Evolutionary conservation across 2,329 filamentous ascomycete species (phyloP), one percentile per base, ranked within the genome.

Genomic region (Verticillium klebahnii): DNA sequence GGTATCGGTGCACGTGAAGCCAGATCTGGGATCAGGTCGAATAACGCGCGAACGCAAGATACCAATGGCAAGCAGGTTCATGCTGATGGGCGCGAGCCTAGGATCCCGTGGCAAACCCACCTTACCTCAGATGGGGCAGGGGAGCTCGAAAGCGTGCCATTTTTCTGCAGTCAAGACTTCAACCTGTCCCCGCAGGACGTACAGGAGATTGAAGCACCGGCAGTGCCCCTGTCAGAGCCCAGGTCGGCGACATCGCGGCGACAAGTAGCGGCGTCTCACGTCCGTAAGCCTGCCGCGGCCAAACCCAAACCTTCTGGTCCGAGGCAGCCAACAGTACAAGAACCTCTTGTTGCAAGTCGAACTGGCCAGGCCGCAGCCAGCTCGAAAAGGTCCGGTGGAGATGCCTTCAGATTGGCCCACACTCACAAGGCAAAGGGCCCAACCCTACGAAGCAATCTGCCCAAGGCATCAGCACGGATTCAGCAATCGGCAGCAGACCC

Each of bases 131-230:
- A 9, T 5, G 12, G 23, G 29, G 25, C 54, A 56, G 25, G 8
- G 2, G 14, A 14, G 8, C n/a, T 12, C 25, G 54, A 56, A 11
- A 25, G 17, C 25, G 15, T 77, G 14, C 68, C 74, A 0, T 74
- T 77, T 59, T 70, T 80, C 40, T 79, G 75, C 1, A 80, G 79
- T 0, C 81, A 82, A 62, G 81, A 83, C 64, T 61, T 82, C 1
- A 63, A 75, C 1, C 67, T 82, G 9, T 82, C 80, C 1, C 78
- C 80, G 3, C 78, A 82, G 63, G 80, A 82, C 54, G 61, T 81
- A n/a, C 69, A 70, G 45, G 80, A 82, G 23, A 71, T 82, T 40
- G 74, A 75, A 54, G 68, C 72, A 32, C 62, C 70, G 1, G 60
- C 69, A 5, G 19, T 14, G n/a, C n/a, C 8, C n/a, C 9, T 6